Percentiles rank a stretch among this genome's conserved stretches.
These are phyloP conservation scores for Colletotrichum sp. DNA, from an alignment of 2,329 filamentous ascomycete genomes.

Conservation along the genomic window DNA sequence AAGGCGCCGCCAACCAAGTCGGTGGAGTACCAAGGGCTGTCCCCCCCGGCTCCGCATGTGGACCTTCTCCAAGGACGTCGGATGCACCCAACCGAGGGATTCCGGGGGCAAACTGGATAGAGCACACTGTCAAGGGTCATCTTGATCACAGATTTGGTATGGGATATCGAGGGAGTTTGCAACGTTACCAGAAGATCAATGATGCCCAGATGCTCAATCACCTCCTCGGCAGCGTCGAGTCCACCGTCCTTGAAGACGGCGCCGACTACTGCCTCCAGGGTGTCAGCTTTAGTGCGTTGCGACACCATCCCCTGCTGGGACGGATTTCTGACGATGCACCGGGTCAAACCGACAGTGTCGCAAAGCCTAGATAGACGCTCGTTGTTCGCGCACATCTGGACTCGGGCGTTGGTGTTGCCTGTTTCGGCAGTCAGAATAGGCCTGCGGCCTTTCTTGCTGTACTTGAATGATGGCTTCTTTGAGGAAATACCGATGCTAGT, in stretches of 20 bases:
- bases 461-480: neutral
- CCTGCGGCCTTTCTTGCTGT: neutral
- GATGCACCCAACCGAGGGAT: fast-evolving
- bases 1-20: neutral
- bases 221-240: neutral
- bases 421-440: neutral
- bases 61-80: fast-evolving
- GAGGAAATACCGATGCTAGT: neutral
- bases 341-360: neutral
- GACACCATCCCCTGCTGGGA: neutral
- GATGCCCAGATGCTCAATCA: neutral
- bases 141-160: neutral
- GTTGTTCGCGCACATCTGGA: neutral
- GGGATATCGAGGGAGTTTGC: fast-evolving
- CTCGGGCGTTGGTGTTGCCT: neutral
- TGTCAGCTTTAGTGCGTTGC: neutral
- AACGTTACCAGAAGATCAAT: neutral
- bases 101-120: neutral
- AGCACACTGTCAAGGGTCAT: neutral
- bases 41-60: neutral
- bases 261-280: neutral
- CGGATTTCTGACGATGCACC: neutral
- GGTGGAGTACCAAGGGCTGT: neutral
- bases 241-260: neutral
- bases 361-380: neutral